phyloP scores from a whole-genome alignment of 176 grass and related monocot genomes.

The Avena atlantica region DNA sequence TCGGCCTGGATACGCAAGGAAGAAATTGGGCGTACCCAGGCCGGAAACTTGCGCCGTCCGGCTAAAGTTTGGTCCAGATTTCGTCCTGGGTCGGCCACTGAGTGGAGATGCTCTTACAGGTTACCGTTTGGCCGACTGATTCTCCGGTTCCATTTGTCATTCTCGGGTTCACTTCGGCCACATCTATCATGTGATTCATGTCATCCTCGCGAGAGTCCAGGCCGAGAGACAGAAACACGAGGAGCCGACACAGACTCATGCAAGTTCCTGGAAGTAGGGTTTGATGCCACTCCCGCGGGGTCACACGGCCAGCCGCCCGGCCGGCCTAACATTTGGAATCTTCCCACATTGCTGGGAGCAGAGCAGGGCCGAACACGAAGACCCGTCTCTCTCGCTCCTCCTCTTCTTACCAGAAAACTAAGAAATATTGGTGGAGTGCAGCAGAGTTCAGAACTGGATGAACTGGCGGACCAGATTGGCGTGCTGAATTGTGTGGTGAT shows the following conservation, averaged over 20 bases:
- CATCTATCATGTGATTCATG: neutral
- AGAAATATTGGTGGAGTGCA: neutral
- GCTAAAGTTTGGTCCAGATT: too few relatives aligned
- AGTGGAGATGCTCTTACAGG: too few relatives aligned
- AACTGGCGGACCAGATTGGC: too few relatives aligned
- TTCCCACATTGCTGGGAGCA: neutral
- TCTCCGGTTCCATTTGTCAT: neutral
- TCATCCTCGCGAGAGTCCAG: too few relatives aligned
- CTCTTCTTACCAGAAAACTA: neutral
- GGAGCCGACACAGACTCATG: neutral
- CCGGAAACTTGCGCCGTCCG: too few relatives aligned
- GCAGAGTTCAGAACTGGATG: too few relatives aligned
- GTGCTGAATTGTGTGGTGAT: neutral
- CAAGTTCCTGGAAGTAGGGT: neutral
- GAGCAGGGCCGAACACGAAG: too few relatives aligned
- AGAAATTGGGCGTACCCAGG: too few relatives aligned
- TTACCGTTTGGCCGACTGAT: too few relatives aligned
- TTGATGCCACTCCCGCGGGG: too few relatives aligned
- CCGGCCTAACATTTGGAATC: constrained; percentile 25
- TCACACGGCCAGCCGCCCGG: neutral
- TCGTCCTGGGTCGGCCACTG: too few relatives aligned
- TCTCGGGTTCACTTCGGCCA: neutral
- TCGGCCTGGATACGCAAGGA: too few relatives aligned
- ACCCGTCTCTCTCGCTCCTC: neutral
- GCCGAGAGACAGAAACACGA: neutral